Conservation (phyloP, 108 stramenopile genomes). For the Mayamaea pseudoterrestris region DNA sequence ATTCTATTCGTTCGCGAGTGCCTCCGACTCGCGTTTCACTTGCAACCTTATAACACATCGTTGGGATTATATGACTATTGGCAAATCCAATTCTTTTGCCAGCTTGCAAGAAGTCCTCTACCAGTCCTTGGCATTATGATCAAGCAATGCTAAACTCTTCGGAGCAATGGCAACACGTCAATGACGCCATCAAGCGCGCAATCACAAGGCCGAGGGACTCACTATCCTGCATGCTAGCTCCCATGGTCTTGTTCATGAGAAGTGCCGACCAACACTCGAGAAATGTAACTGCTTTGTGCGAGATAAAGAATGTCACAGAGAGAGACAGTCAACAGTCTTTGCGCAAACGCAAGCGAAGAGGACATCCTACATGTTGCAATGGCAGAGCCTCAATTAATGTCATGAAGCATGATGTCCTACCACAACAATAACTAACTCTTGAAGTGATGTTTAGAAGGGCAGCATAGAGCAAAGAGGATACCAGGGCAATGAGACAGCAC, state of each 20-base stretch:
- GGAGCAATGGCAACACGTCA: conserved; percentile 72
- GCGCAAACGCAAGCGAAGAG: no score
- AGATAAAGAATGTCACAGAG: no score
- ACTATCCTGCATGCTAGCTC: conserved; percentile 61
- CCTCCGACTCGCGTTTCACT: conserved; percentile 43
- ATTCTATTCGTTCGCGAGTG: conserved; percentile 74
- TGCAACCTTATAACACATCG: conserved; percentile 21
- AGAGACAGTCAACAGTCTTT: no score
- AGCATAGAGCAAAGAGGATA: no score
- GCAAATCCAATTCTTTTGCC: conserved; percentile 35
- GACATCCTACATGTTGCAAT: no score
- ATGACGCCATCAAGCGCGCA: conserved; percentile 71
- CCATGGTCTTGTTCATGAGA: conserved; percentile 78
- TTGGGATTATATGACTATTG: conserved; percentile 5
- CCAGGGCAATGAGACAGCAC: no score
- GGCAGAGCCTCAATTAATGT: no score
- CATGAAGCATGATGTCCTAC: no score
- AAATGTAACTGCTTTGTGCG: no score
- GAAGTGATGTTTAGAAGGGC: no score
- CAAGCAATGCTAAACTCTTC: conserved; percentile 35
- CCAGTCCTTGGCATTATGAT: conserved; percentile 13
- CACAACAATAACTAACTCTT: no score
- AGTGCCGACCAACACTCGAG: conserved; percentile 83
- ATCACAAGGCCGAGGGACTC: conserved; percentile 76
- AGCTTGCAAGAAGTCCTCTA: conserved; percentile 38